Conservation (phyloP, 306 rosid genomes). For the Vachellia collinsii region DNA sequence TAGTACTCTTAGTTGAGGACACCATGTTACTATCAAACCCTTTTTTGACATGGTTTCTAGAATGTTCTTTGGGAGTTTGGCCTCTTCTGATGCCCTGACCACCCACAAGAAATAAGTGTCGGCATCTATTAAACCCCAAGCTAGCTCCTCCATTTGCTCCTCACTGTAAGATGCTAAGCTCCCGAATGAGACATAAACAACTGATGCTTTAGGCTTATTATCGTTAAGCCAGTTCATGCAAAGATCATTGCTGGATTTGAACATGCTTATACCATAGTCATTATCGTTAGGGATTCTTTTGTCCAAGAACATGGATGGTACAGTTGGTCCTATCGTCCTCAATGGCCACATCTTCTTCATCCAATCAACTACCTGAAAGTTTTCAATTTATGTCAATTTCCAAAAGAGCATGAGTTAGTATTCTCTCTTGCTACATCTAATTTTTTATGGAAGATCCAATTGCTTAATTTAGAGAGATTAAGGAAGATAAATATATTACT, state of each 20-base stretch:
- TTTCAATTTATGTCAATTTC: neutral
- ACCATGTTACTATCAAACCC: neutral
- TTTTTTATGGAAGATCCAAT: no score
- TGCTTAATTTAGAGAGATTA: no score
- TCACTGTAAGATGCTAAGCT: neutral
- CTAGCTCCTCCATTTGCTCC: neutral
- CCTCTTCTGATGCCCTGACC: neutral
- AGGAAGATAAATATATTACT: no score
- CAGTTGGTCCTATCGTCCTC: slow-evolving; percentile 8
- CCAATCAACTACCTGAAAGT: neutral
- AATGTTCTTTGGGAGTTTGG: neutral
- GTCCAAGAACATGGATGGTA: neutral
- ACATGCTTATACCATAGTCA: neutral
- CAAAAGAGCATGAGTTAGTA: neutral
- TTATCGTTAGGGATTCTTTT: neutral
- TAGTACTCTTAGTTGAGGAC: neutral
- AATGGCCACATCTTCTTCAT: neutral
- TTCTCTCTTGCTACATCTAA: neutral
- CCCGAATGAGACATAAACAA: neutral
- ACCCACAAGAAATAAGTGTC: neutral
- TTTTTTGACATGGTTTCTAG: neutral
- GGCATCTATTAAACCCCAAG: neutral
- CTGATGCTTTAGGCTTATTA: neutral
- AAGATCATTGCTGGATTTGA: neutral
- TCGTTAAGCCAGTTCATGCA: neutral